A percentile compares a stretch with the other conserved stretches of the same genome.
Conservation (phyloP, 805 yeast genomes). For the Saturnispora besseyi region DNA sequence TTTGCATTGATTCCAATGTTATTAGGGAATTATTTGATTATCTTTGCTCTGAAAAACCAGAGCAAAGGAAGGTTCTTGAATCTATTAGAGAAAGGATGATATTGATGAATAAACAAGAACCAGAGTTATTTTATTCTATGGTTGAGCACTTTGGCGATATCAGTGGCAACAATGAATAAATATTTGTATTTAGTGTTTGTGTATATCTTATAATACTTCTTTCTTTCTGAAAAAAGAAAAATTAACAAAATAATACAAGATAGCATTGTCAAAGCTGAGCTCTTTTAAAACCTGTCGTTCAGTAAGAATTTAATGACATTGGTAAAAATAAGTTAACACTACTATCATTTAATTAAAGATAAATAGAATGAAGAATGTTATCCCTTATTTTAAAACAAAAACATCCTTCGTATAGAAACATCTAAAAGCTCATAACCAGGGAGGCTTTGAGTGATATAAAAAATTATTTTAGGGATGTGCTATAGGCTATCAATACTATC, state of each 20-base stretch:
- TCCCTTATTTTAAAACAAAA: too few relatives aligned
- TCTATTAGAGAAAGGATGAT: not conserved
- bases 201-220: not conserved
- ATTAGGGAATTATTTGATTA: not conserved
- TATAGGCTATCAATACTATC: not conserved
- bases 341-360: too few relatives aligned
- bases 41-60: not conserved
- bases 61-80: not conserved
- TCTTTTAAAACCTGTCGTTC: too few relatives aligned
- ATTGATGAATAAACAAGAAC: not conserved
- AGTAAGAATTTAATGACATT: too few relatives aligned
- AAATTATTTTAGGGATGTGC: not conserved
- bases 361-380: too few relatives aligned
- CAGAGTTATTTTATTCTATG: constrained; percentile 1
- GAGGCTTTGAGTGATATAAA: too few relatives aligned
- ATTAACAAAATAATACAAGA: too few relatives aligned
- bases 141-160: not conserved
- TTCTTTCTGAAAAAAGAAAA: not conserved
- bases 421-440: too few relatives aligned
- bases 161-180: not conserved
- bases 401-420: too few relatives aligned
- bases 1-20: not conserved
- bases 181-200: not conserved
- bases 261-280: too few relatives aligned
- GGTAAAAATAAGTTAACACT: too few relatives aligned